Evolutionary conservation across 192 early-diverging fungal species (phyloP).

Genomic region (Umbelopsis sp.): DNA sequence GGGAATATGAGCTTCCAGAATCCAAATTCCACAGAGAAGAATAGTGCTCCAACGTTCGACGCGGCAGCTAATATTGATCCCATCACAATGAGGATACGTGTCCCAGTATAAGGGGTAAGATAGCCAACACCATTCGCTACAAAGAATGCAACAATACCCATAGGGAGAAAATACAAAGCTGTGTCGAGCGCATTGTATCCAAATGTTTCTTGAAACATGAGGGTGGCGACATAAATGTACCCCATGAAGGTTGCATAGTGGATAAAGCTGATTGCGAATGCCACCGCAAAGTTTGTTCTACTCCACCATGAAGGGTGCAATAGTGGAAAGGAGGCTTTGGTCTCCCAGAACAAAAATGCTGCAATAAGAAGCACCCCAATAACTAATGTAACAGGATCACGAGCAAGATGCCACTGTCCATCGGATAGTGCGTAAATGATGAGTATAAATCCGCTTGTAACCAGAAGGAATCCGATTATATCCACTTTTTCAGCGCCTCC

Average conservation of each 20-base stretch:
- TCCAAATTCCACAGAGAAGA: background rate
- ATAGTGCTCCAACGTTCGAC: background rate
- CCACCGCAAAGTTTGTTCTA: slow-evolving; percentile 40
- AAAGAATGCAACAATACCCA: slow-evolving; percentile 38
- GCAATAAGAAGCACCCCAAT: slow-evolving; percentile 32
- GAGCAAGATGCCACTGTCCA: slow-evolving; percentile 22
- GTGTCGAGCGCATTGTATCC: slow-evolving; percentile 41
- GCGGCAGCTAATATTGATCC: background rate
- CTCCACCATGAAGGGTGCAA: slow-evolving; percentile 47
- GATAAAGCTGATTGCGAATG: slow-evolving; percentile 44
- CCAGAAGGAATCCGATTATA: slow-evolving; percentile 27
- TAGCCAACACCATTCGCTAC: slow-evolving; percentile 37
- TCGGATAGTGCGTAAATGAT: slow-evolving; percentile 39
- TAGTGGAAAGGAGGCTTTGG: slow-evolving; percentile 30
- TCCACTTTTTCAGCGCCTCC: slow-evolving; percentile 29
- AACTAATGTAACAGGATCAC: slow-evolving; percentile 22
- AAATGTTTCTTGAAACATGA: slow-evolving; percentile 49
- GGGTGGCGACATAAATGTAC: slow-evolving; percentile 43
- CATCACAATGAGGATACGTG: background rate
- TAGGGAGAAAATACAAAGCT: slow-evolving; percentile 44
- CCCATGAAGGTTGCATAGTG: slow-evolving; percentile 40
- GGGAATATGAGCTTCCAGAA: slow-evolving; percentile 23
- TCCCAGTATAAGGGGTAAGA: slow-evolving; percentile 26
- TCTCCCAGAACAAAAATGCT: slow-evolving; percentile 38
- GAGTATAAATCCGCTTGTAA: slow-evolving; percentile 32